phyloP scores from a whole-genome alignment of 2,329 filamentous ascomycete genomes.

The Mycogone perniciosa region DNA sequence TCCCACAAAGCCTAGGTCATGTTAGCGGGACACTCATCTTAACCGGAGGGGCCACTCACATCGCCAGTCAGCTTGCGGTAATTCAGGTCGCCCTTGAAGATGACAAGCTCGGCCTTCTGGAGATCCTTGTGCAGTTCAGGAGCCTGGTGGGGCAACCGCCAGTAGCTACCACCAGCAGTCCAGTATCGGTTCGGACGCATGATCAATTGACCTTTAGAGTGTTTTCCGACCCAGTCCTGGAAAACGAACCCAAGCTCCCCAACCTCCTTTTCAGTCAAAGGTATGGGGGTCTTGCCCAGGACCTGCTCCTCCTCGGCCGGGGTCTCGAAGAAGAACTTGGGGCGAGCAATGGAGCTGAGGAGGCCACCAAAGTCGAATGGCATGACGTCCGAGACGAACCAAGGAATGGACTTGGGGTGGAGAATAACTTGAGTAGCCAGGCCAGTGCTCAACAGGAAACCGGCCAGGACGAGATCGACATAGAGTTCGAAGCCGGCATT shows the following conservation, averaged over 20 bases:
- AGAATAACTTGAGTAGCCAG: constrained; percentile 83
- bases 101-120: constrained; percentile 74
- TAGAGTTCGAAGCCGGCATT: constrained; percentile 97
- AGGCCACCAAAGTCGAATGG: constrained; percentile 80
- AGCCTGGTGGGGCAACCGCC: constrained; percentile 69
- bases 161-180: constrained; percentile 83
- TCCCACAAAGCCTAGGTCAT: constrained; percentile 55
- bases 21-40: not conserved
- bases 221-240: constrained; percentile 69
- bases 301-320: constrained; percentile 61
- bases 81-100: constrained; percentile 97
- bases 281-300: constrained; percentile 49
- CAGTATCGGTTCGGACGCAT: constrained; percentile 85
- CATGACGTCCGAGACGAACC: constrained; percentile 96
- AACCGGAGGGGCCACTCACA: constrained; percentile 44
- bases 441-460: constrained; percentile 77
- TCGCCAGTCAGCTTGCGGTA: constrained; percentile 90
- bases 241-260: constrained; percentile 71
- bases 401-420: constrained; percentile 91
- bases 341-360: constrained; percentile 70
- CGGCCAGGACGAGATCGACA: constrained; percentile 86
- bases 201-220: constrained; percentile 76
- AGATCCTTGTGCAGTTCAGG: constrained; percentile 68
- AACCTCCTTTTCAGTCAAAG: constrained; percentile 61
- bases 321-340: constrained; percentile 71